A percentile compares a stretch with the other conserved stretches of the same genome.
Evolutionary conservation across 2,329 filamentous ascomycete genomes (phyloP).

Genomic region (Huntiella moniliformis): DNA sequence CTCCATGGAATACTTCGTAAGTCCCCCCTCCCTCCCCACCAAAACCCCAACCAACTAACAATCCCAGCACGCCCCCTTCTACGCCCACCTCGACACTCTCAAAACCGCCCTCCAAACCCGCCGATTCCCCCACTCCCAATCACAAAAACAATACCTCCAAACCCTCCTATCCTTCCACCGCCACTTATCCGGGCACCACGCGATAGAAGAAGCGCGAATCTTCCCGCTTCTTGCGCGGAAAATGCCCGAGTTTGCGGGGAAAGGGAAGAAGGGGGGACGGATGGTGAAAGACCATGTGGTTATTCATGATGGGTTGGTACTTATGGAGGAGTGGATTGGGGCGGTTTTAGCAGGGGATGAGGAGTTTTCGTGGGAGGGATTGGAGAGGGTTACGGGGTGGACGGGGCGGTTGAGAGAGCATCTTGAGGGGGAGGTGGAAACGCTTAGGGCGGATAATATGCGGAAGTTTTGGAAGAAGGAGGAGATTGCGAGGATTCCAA

Average conservation of each 20-base stretch:
- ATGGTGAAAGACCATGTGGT: constrained; percentile 55
- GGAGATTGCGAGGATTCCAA: constrained; percentile 53
- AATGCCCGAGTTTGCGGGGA: constrained; percentile 55
- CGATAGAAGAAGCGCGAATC: constrained; percentile 63
- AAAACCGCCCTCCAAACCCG: constrained; percentile 42
- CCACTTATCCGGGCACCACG: constrained; percentile 59
- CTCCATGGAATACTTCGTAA: constrained; percentile 10
- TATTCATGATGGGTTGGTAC: constrained; percentile 61
- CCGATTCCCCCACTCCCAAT: constrained; percentile 43
- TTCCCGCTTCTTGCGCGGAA: constrained; percentile 59
- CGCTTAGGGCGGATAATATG: constrained; percentile 75
- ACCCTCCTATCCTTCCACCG: constrained; percentile 50
- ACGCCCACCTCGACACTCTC: constrained; percentile 51
- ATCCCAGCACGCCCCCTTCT: constrained; percentile 55
- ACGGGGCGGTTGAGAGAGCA: constrained; percentile 64
- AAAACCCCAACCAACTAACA: not conserved
- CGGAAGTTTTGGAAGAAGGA: constrained; percentile 58
- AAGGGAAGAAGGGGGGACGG: constrained; percentile 19
- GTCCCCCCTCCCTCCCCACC: not conserved
- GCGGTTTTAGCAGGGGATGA: constrained; percentile 34
- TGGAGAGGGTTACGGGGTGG: constrained; percentile 47
- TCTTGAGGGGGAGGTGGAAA: constrained; percentile 65
- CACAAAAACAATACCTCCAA: constrained; percentile 47
- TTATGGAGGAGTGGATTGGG: constrained; percentile 45
- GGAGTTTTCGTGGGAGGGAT: constrained; percentile 36